Evolutionary conservation across 176 grass and related monocot genomes (phyloP).

Genomic region (Oryza glaberrima): DNA sequence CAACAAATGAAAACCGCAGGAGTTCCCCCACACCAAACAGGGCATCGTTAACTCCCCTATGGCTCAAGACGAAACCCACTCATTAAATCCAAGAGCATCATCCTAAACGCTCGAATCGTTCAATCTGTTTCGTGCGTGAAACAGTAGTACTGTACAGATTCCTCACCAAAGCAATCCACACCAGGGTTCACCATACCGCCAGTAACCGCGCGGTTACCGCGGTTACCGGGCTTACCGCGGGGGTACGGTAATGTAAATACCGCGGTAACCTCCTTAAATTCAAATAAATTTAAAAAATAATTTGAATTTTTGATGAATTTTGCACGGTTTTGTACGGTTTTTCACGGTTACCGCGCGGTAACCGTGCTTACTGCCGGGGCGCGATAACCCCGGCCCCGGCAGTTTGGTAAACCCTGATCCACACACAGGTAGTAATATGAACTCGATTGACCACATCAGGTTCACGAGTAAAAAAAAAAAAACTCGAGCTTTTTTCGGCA

Average conservation of each 20-base stretch:
- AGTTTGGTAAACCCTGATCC: background rate
- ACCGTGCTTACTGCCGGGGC: too few relatives aligned
- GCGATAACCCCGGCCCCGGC: too few relatives aligned
- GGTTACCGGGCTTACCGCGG: too few relatives aligned
- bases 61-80: conserved; percentile 5
- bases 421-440: background rate
- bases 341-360: too few relatives aligned
- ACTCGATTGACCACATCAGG: background rate
- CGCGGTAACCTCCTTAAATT: too few relatives aligned
- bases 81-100: conserved; percentile 9
- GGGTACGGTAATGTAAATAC: too few relatives aligned
- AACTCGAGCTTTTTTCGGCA: background rate
- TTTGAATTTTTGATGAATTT: too few relatives aligned
- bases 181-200: too few relatives aligned
- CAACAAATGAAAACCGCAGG: background rate
- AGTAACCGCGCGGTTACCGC: too few relatives aligned
- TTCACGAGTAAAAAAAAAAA: conserved; percentile 2
- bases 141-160: background rate
- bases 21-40: background rate
- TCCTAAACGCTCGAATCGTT: background rate
- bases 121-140: background rate
- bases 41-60: background rate
- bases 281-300: too few relatives aligned
- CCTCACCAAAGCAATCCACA: background rate
- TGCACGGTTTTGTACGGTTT: too few relatives aligned